Base-by-base conservation (phyloP, 495 filamentous ascomycete species). In the Aspergillus indologenus region DNA sequence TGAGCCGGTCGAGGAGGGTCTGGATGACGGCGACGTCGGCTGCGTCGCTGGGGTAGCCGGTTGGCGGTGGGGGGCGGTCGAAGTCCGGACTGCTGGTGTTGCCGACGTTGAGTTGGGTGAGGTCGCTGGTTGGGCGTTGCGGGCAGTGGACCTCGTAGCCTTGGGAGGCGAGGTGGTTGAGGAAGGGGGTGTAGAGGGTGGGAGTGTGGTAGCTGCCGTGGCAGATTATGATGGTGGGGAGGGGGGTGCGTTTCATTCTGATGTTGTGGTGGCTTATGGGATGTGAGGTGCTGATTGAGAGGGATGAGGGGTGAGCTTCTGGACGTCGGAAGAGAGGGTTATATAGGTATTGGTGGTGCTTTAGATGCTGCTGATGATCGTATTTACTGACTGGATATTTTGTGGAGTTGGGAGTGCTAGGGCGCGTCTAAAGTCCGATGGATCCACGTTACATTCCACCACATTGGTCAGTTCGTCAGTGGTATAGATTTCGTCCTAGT, bases 201-300 rank as follows among this genome's bases (percentile, higher is more conserved):
- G 74, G 68, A 1, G 60, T 73, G 57, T 73, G 72, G 57, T 68
- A 78, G 21, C 64, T 70, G 49, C 74, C 74, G 64, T 70, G 69
- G 54, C 66, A 68, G 29, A 73, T 57, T 23, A 75, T 67, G 5
- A 73, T 58, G 21, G 47, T 15, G 5, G 34, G 34, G 5, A 2
- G 34, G 2, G 5, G 5, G 7, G 34, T 40, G 12, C 34, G 2
- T 8, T 11, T 40, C 34, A 40, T 40, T 40, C 12, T 40, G 34
- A 9, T 14, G 12, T 11, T 40, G 5, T 2, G 12, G 34, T 8
- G 12, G 5, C 2, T 40, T 40, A 2, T 40, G 12, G 12, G 34
- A n/a, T n/a, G n/a, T n/a, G 12, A 15, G 5, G 7, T 7, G 12
- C 12, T 15, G 34, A 2, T 40, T 15, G 34, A 11, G 34, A 2